Percentiles rank a stretch among this genome's conserved stretches.
Evolutionary conservation across 805 yeast species (phyloP).

Genomic region (Lipomyces oligophaga): DNA sequence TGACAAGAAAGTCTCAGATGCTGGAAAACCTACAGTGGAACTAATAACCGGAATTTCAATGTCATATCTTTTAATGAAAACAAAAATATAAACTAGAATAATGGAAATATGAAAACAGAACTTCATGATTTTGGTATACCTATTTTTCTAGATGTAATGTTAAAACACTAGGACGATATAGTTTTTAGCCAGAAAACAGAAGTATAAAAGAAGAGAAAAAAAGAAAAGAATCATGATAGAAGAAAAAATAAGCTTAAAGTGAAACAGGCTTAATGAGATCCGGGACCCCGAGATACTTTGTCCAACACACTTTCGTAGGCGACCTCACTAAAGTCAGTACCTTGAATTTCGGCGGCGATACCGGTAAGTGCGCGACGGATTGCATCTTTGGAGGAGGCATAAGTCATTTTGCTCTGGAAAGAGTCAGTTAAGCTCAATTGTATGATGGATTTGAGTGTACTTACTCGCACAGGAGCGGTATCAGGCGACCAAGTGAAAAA

Average conservation of each 20-base stretch:
- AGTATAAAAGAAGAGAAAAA: background rate
- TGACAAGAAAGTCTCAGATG: too few species aligned
- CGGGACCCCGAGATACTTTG: slow-evolving; percentile 79
- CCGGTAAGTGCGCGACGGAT: slow-evolving; percentile 97
- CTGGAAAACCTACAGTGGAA: too few species aligned
- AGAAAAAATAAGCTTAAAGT: background rate
- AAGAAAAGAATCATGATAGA: background rate
- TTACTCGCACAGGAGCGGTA: slow-evolving; percentile 77
- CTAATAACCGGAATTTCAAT: too few species aligned
- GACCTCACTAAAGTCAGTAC: slow-evolving; percentile 96
- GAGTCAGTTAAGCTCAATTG: background rate
- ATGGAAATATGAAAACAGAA: too few species aligned
- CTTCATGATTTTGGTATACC: too few species aligned
- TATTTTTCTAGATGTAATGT: too few species aligned
- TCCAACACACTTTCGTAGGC: slow-evolving; percentile 90
- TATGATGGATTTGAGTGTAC: slow-evolving; percentile 1
- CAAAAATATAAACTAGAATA: too few species aligned
- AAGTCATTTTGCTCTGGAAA: slow-evolving; percentile 76
- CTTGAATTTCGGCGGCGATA: slow-evolving; percentile 90
- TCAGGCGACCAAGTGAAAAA: slow-evolving; percentile 96
- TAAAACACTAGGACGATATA: background rate
- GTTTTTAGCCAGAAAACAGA: background rate
- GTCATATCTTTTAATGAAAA: too few species aligned
- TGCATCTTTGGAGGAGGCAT: slow-evolving; percentile 97
- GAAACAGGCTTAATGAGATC: slow-evolving; percentile 44